A percentile compares a stretch with the other conserved stretches of the same genome.
phyloP scores from a whole-genome alignment of 495 filamentous ascomycete genomes.

The Penicillium pancosmium region DNA sequence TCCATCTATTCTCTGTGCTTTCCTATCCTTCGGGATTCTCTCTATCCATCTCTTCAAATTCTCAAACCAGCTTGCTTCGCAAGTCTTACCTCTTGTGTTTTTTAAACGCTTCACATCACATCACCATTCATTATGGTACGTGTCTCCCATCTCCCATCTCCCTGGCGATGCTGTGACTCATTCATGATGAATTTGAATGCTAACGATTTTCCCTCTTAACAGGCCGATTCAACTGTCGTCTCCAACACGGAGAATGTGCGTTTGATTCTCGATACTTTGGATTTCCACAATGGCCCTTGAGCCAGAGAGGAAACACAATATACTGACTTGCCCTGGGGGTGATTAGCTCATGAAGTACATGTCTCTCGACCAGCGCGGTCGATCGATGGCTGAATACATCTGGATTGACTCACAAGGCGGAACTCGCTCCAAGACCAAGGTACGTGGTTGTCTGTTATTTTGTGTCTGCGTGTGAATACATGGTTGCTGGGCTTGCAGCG shows the following conservation, averaged over 20 bases:
- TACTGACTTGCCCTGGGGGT: slow-evolving; percentile 42
- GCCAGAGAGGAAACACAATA: slow-evolving; percentile 37
- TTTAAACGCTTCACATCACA: slow-evolving; percentile 42
- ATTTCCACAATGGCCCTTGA: slow-evolving; percentile 40
- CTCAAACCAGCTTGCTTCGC: slow-evolving; percentile 22
- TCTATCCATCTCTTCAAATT: slow-evolving; percentile 10
- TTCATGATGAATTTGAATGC: slow-evolving; percentile 3
- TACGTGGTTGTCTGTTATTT: slow-evolving; percentile 61
- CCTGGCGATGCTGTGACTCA: slow-evolving; percentile 11
- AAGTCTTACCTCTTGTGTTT: slow-evolving; percentile 24
- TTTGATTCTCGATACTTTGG: slow-evolving; percentile 39
- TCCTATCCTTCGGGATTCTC: slow-evolving; percentile 23
- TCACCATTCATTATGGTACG: slow-evolving; percentile 49
- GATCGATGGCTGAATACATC: slow-evolving; percentile 90
- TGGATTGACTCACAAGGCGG: slow-evolving; percentile 87
- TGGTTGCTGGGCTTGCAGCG: not conserved
- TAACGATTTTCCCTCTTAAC: slow-evolving; percentile 15
- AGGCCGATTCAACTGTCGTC: slow-evolving; percentile 59
- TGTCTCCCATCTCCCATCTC: slow-evolving; percentile 4
- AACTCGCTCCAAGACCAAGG: slow-evolving; percentile 88
- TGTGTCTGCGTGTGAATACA: not conserved
- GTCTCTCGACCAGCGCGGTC: slow-evolving; percentile 84
- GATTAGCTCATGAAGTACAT: slow-evolving; percentile 88
- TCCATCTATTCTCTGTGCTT: slow-evolving; percentile 25
- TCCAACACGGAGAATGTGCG: slow-evolving; percentile 73